phyloP scores from a whole-genome alignment of 2,329 filamentous ascomycete species.

The Stagonosporopsis tanaceti region DNA sequence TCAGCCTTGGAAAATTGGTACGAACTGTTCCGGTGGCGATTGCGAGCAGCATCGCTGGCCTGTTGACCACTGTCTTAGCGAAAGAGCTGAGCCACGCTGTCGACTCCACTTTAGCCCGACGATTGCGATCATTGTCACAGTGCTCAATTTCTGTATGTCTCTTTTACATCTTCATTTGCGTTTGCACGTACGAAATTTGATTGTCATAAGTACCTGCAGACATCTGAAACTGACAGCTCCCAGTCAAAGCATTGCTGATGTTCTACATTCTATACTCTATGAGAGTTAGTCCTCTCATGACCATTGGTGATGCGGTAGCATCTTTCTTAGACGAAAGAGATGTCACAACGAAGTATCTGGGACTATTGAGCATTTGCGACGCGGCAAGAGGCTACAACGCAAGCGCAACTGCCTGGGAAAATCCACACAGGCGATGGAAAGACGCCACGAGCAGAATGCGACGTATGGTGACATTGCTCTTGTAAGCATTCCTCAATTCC shows the following conservation, averaged over 20 bases:
- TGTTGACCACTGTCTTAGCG: slow-evolving; percentile 32
- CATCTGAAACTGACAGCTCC: neutral
- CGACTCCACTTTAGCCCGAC: slow-evolving; percentile 21
- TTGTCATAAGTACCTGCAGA: neutral
- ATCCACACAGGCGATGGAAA: neutral
- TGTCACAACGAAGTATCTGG: neutral
- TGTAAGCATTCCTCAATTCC: neutral
- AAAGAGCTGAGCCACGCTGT: slow-evolving; percentile 25
- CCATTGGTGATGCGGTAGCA: slow-evolving; percentile 8
- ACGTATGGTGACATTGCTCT: neutral
- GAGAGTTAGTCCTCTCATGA: slow-evolving; percentile 2
- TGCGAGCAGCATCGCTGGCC: neutral
- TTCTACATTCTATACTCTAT: neutral
- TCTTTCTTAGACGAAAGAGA: slow-evolving; percentile 1
- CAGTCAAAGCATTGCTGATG: slow-evolving; percentile 13
- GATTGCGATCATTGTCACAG: slow-evolving; percentile 1
- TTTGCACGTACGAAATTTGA: neutral
- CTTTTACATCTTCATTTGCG: neutral
- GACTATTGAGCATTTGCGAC: neutral
- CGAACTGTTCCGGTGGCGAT: neutral
- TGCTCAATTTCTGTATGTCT: slow-evolving; percentile 6
- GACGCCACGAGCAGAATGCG: slow-evolving; percentile 3
- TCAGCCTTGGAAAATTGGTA: neutral
- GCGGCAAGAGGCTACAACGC: neutral
- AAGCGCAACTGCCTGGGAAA: neutral